Percentiles rank a stretch among this genome's conserved stretches.
Evolutionary conservation across 192 early-diverging fungal species (phyloP).

Genomic region (Dispira parvispora): DNA sequence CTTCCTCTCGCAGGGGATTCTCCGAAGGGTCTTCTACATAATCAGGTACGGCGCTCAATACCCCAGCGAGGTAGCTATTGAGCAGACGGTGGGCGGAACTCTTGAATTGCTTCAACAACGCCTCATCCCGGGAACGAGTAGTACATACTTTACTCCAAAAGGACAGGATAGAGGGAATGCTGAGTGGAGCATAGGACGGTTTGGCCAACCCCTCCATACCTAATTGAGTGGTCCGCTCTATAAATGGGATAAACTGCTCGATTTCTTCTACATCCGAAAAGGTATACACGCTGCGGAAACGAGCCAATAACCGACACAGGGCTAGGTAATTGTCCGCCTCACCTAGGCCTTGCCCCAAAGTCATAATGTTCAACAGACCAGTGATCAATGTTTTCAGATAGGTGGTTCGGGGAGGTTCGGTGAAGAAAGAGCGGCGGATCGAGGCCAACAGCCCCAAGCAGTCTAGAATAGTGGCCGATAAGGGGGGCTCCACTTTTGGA

Average conservation of each 20-base stretch:
- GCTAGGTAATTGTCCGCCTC: constrained; percentile 74
- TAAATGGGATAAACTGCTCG: constrained; percentile 35
- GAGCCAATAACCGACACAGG: constrained; percentile 62
- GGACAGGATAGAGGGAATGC: constrained; percentile 51
- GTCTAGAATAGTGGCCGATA: constrained; percentile 53
- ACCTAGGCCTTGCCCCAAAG: constrained; percentile 35
- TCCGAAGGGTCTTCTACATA: neutral
- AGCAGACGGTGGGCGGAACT: constrained; percentile 29
- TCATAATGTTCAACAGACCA: constrained; percentile 50
- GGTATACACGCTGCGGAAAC: constrained; percentile 69
- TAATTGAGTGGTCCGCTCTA: constrained; percentile 16
- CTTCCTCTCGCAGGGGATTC: constrained; percentile 43
- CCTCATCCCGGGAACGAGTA: constrained; percentile 26
- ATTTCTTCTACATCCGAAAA: constrained; percentile 62
- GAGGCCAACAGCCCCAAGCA: constrained; percentile 61
- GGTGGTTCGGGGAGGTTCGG: constrained; percentile 44
- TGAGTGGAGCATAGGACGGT: constrained; percentile 53
- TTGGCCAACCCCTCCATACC: constrained; percentile 21
- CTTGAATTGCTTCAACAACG: constrained; percentile 27
- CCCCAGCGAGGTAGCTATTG: neutral
- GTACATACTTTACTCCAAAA: constrained; percentile 77
- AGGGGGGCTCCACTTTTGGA: constrained; percentile 34
- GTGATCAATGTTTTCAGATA: constrained; percentile 56
- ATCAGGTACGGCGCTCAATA: neutral
- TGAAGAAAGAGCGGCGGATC: constrained; percentile 73